Evolutionary conservation across 2,329 filamentous ascomycete species (phyloP).

Genomic region (Colletotrichum higginsianum): DNA sequence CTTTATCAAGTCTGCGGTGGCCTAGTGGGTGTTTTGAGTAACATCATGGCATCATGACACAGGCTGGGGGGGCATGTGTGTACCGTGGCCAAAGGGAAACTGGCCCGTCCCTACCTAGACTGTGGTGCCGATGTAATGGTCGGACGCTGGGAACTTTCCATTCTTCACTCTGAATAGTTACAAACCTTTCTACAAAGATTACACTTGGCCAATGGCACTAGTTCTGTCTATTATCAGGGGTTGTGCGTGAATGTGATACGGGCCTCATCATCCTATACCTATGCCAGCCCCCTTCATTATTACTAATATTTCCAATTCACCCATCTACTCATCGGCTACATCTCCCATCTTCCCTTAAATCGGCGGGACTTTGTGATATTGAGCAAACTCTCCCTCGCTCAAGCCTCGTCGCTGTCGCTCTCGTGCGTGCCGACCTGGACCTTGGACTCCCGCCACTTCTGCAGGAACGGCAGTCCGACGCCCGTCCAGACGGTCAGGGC

Average conservation of each 20-base stretch:
- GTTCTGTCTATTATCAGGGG: background rate
- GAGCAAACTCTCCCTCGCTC: background rate
- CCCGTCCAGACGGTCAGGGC: conserved; percentile 54
- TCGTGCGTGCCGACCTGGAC: conserved; percentile 31
- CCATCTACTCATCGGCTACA: no score
- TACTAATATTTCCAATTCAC: no score
- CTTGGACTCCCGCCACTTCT: conserved; percentile 42
- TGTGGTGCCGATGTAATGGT: conserved; percentile 13
- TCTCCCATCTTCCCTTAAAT: no score
- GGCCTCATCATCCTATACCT: no score
- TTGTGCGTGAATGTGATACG: no score
- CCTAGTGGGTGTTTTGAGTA: background rate
- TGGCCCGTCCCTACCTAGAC: background rate
- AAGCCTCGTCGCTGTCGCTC: conserved; percentile 32
- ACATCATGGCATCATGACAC: background rate
- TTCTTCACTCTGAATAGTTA: conserved; percentile 16
- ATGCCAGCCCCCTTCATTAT: no score
- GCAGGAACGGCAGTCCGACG: conserved; percentile 48
- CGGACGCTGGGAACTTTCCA: conserved; percentile 20
- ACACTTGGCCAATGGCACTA: background rate
- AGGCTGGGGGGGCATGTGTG: no score
- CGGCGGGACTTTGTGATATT: no score
- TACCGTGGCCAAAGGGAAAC: no score
- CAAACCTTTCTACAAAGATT: conserved; percentile 14
- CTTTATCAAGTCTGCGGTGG: conserved; percentile 33